A percentile compares a stretch with the other conserved stretches of the same genome.
phyloP scores from a whole-genome alignment of 2,329 filamentous ascomycete genomes.

The Beauveria rudraprayagi region DNA sequence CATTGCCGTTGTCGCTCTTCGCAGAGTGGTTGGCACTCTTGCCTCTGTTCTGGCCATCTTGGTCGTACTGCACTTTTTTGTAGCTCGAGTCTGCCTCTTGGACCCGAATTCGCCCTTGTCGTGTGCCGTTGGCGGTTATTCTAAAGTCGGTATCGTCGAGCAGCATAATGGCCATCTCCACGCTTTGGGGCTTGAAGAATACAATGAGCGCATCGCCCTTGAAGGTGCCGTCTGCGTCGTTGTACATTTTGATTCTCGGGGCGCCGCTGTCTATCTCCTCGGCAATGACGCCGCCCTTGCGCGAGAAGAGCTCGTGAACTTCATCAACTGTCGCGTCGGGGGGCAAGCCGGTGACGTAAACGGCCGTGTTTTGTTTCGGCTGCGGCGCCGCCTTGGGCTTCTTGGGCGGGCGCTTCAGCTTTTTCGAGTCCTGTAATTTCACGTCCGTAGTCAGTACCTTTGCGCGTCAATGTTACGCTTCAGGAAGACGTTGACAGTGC shows the following conservation, averaged over 20 bases:
- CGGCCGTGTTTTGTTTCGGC: constrained; percentile 69
- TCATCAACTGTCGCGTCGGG: constrained; percentile 71
- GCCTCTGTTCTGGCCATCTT: constrained; percentile 21
- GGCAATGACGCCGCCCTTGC: constrained; percentile 82
- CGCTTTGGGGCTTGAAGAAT: constrained; percentile 93
- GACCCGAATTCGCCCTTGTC: constrained; percentile 64
- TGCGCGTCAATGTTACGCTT: background rate
- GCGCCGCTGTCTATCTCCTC: constrained; percentile 86
- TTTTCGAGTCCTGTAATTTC: background rate
- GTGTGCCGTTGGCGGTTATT: constrained; percentile 43
- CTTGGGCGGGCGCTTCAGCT: constrained; percentile 32
- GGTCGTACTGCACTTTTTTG: constrained; percentile 73
- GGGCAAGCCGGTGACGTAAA: constrained; percentile 87
- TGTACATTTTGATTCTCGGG: constrained; percentile 90
- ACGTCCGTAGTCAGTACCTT: background rate
- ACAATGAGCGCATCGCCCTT: constrained; percentile 91
- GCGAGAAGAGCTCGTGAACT: constrained; percentile 72
- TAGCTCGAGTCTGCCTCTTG: constrained; percentile 82
- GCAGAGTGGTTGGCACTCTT: constrained; percentile 18
- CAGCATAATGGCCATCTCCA: constrained; percentile 73
- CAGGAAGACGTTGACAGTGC: background rate
- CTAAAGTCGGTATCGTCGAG: constrained; percentile 79
- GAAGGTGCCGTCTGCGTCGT: constrained; percentile 70
- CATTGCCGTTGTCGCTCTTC: constrained; percentile 12
- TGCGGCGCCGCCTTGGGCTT: constrained; percentile 40